These are phyloP conservation scores for Alternaria metachromatica DNA, from an alignment of 2,329 filamentous ascomycete species.

Conservation along the genomic window DNA sequence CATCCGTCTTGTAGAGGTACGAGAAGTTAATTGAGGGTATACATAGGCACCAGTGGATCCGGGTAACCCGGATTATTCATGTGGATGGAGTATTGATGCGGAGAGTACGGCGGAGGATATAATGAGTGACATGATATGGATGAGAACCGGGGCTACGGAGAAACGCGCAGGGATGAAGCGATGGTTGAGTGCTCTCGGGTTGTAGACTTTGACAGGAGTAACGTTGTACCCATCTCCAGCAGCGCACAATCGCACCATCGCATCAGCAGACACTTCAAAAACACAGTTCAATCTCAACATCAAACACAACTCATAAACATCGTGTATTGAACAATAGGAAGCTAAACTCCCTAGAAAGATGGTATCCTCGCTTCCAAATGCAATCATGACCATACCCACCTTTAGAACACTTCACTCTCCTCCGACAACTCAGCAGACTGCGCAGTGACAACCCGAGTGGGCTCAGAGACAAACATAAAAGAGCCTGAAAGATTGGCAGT, in stretches of 20 bases:
- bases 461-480: background rate
- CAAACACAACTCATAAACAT: conserved; percentile 19
- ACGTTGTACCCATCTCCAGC: background rate
- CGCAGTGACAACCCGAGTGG: conserved; percentile 36
- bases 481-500: background rate
- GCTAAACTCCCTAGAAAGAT: conserved; percentile 25
- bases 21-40: too few species aligned
- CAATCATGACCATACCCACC: conserved; percentile 25
- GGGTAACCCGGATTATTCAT: background rate
- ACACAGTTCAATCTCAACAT: conserved; percentile 1
- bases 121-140: background rate
- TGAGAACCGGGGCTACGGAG: fast-evolving
- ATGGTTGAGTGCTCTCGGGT: background rate
- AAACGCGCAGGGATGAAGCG: background rate
- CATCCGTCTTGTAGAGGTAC: background rate
- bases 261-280: background rate
- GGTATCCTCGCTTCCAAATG: conserved; percentile 47
- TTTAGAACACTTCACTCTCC: conserved; percentile 21
- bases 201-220: background rate
- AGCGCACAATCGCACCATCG: background rate
- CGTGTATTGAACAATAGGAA: conserved; percentile 9
- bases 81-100: background rate
- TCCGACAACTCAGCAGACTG: conserved; percentile 54
- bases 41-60: background rate
- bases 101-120: too few species aligned